These are phyloP conservation scores for Psilocybe cyanescens DNA, from an alignment of 768 basidiomycete genomes.

Conservation along the genomic window DNA sequence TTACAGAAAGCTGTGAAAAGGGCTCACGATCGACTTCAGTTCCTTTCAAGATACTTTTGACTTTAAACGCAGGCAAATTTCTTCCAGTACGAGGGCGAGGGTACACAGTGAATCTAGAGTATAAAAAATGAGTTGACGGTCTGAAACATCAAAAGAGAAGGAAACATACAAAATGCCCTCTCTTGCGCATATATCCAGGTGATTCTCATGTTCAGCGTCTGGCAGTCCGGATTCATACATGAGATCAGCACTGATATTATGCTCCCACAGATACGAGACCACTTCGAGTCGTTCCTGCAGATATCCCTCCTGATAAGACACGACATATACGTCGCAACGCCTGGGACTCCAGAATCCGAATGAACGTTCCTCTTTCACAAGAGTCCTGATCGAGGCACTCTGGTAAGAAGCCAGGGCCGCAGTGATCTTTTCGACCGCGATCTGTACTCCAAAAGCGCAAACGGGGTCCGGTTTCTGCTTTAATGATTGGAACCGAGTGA, in stretches of 20 bases:
- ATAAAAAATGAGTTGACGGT: not conserved
- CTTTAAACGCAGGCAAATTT: slow-evolving; percentile 74
- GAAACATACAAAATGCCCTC: slow-evolving; percentile 79
- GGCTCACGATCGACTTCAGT: slow-evolving; percentile 73
- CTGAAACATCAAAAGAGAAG: not conserved
- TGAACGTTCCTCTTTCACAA: slow-evolving; percentile 79
- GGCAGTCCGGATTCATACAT: slow-evolving; percentile 82
- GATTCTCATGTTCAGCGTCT: slow-evolving; percentile 65
- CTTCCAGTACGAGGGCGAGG: slow-evolving; percentile 55
- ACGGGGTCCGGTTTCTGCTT: slow-evolving; percentile 56
- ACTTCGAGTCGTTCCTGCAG: slow-evolving; percentile 81
- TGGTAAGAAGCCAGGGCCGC: slow-evolving; percentile 72
- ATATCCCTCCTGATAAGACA: slow-evolving; percentile 76
- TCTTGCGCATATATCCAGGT: slow-evolving; percentile 69
- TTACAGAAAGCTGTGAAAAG: not conserved
- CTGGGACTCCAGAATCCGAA: slow-evolving; percentile 93
- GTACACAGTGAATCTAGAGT: slow-evolving; percentile 44
- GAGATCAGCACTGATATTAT: slow-evolving; percentile 83
- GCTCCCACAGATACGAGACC: slow-evolving; percentile 75
- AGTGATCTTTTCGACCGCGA: slow-evolving; percentile 80
- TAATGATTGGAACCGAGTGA: slow-evolving; percentile 59
- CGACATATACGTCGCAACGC: slow-evolving; percentile 85
- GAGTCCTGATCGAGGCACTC: slow-evolving; percentile 64
- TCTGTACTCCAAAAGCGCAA: slow-evolving; percentile 76
- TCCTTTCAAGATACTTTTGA: slow-evolving; percentile 81